Evolutionary conservation across 75 land plant species (phyloP).

Genomic region (Picea sitchensis): DNA sequence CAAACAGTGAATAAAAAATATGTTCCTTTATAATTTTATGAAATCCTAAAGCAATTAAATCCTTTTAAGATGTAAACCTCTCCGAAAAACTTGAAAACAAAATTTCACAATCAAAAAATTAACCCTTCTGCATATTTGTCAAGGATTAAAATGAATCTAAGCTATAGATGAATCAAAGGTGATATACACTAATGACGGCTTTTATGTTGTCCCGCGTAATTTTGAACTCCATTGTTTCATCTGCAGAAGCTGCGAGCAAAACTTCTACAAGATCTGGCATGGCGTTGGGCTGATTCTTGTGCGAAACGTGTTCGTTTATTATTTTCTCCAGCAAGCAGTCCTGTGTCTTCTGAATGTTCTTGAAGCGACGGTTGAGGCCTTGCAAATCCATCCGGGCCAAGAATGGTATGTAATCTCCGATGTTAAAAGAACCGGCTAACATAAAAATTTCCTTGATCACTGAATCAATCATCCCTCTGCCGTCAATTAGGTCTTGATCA

Average conservation of each 20-base stretch:
- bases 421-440: background rate
- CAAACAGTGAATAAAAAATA: no score
- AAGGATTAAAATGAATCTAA: background rate
- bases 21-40: no score
- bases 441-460: background rate
- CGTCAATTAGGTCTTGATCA: background rate
- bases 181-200: background rate
- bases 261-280: background rate
- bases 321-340: background rate
- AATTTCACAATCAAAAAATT: background rate
- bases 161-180: no score
- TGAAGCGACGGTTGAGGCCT: background rate
- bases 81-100: background rate
- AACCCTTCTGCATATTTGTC: background rate
- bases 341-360: background rate
- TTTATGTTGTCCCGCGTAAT: background rate
- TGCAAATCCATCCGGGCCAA: background rate
- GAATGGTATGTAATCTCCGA: background rate
- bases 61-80: no score
- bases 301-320: background rate
- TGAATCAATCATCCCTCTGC: background rate
- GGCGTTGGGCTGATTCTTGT: background rate
- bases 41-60: no score
- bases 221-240: background rate
- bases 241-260: background rate